Conservation (phyloP, 1,139 yeast genomes). For the Sugiyamaella neomexicana region DNA sequence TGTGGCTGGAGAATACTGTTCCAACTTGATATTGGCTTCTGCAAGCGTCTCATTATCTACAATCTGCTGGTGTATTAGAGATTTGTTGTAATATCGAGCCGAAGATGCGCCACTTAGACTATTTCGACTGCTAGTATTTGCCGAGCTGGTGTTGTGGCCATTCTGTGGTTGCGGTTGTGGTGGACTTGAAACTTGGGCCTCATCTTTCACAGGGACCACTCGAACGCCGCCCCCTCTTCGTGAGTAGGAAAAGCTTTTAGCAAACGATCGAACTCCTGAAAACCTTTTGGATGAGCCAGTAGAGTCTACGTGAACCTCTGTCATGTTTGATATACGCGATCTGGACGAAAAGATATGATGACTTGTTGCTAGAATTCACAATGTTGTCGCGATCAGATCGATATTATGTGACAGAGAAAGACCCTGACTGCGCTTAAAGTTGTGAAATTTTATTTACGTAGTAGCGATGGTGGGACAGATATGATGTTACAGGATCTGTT, state of each 20-base stretch:
- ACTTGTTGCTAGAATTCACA: not conserved
- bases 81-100: conserved; percentile 8
- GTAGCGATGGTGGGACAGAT: too few relatives aligned
- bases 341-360: not conserved
- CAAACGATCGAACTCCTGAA: conserved; percentile 16
- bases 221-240: not conserved
- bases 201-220: not conserved
- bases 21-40: conserved; percentile 10
- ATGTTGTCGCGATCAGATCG: not conserved
- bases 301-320: conserved; percentile 8
- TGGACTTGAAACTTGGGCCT: not conserved
- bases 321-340: not conserved
- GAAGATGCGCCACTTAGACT: conserved; percentile 10
- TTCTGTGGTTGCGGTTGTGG: not conserved
- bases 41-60: conserved; percentile 20
- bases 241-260: conserved; percentile 9
- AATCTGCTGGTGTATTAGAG: conserved; percentile 27
- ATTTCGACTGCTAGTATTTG: conserved; percentile 6
- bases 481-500: too few relatives aligned
- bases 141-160: not conserved
- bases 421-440: too few relatives aligned
- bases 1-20: conserved; percentile 14
- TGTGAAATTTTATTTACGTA: too few relatives aligned
- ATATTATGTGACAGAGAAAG: too few relatives aligned
- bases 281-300: conserved; percentile 11